Evolutionary conservation across 352 stramenopile species (phyloP).

Genomic region (Pythium vanterpoolii): DNA sequence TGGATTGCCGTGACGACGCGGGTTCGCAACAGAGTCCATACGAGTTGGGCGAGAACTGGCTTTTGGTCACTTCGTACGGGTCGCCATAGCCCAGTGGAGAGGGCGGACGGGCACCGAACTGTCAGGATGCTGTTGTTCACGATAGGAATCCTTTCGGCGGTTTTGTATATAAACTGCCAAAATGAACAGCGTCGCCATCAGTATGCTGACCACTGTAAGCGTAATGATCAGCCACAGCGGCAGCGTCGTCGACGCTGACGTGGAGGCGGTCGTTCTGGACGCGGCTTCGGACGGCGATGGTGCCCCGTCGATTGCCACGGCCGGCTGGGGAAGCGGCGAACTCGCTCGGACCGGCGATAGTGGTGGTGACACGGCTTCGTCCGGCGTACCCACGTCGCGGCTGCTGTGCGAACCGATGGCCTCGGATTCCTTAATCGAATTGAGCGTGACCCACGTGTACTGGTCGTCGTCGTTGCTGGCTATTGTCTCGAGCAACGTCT

Average conservation of each 20-base stretch:
- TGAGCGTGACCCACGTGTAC: constrained; percentile 2
- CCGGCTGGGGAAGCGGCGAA: neutral
- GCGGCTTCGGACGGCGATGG: neutral
- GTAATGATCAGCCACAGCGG: constrained; percentile 8
- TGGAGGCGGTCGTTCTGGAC: neutral
- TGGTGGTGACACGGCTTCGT: no score
- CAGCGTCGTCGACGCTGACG: no score
- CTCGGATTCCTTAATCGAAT: no score
- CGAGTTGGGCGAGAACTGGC: neutral
- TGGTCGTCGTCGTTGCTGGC: neutral
- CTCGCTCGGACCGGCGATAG: no score
- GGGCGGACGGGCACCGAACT: no score
- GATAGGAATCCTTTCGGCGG: no score
- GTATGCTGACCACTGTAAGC: neutral
- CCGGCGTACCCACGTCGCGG: no score
- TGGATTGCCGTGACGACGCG: neutral
- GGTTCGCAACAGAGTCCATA: neutral
- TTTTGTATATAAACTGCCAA: neutral
- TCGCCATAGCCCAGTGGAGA: neutral
- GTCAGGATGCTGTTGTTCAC: no score
- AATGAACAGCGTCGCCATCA: neutral
- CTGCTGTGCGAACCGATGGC: neutral
- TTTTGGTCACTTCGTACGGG: neutral
- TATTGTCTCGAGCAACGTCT: neutral
- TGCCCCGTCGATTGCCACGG: neutral